These are phyloP conservation scores for Cyberlindnera xylosilytica DNA, from an alignment of 805 yeast genomes.

Conservation along the genomic window DNA sequence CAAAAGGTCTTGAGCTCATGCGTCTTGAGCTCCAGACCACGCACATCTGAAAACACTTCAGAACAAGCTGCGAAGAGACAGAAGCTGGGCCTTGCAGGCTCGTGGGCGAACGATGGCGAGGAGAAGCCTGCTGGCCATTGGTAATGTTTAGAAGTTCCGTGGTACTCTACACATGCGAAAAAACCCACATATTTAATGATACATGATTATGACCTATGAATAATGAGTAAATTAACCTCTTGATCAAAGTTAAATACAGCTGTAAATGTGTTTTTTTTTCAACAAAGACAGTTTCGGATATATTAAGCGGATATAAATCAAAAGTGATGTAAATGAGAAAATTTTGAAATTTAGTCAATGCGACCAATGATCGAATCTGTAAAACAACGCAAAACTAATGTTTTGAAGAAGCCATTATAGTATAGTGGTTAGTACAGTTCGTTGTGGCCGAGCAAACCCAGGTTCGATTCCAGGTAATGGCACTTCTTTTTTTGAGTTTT, in stretches of 20 bases:
- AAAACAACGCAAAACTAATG: slow-evolving; percentile 31
- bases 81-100: slow-evolving; percentile 33
- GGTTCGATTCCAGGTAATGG: slow-evolving; percentile 74
- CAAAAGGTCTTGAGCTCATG: slow-evolving; percentile 62
- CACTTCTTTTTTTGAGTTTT: slow-evolving; percentile 33
- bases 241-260: too few relatives aligned
- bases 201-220: not conserved
- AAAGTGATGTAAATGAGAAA: too few relatives aligned
- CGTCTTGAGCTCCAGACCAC: slow-evolving; percentile 27
- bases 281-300: too few relatives aligned
- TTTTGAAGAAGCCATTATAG: slow-evolving; percentile 33
- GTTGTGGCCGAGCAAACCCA: slow-evolving; percentile 74
- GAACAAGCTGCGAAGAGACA: slow-evolving; percentile 22
- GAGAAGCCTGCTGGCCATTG: slow-evolving; percentile 33
- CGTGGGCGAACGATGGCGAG: slow-evolving; percentile 25
- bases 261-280: too few relatives aligned
- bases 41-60: slow-evolving; percentile 2
- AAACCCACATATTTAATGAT: too few relatives aligned
- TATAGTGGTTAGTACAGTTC: slow-evolving; percentile 73
- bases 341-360: too few relatives aligned
- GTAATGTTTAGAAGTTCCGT: slow-evolving; percentile 16
- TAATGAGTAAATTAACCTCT: too few relatives aligned
- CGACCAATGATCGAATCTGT: not conserved
- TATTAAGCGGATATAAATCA: too few relatives aligned
- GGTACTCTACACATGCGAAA: too few relatives aligned